Evolutionary conservation across 164 flowering plant species (phyloP), one percentile per base, ranked within the genome.

Genomic region (Santalum album): DNA sequence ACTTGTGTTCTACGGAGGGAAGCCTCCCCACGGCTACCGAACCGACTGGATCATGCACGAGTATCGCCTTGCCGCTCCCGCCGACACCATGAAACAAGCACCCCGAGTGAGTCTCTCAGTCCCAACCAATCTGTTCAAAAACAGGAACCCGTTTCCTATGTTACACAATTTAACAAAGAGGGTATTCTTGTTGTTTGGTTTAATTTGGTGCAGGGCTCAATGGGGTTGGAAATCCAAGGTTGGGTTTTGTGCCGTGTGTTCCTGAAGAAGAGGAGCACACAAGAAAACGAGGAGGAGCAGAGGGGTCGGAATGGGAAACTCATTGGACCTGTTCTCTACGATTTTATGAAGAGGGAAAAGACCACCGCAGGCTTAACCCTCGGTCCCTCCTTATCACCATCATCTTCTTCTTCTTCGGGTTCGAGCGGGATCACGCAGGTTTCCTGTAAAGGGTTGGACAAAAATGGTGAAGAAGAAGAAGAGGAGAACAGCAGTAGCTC

Each of bases 1-100:
- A 20, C 78, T 84, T 25, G 87, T 84, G 58, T 84, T 84, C 39
- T 81, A 84, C 53, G 65, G 73, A 65, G 90, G 90, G n/a, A 84
- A 84, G 59, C 80, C 90, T 18, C 85, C 83, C 1, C 69, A 79
- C 49, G 91, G 85, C 1, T 25, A 65, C 18, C 66, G 87, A 46
- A 79, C 91, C 32, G 78, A 84, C 32, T 84, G 91, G 91, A 64
- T 84, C 51, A 84, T 84, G 91, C 91, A 84, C 18, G 91, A 84
- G 39, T 84, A 81, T 57, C 80, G 82, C 55, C 75, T 75, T 6
- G 65, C 36, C 15, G 23, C 45, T 45, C n/a, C n/a, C n/a, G 21
- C 45, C 10, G 35, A 48, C 2, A 51, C 16, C 25, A 61, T 51
- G 26, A 58, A 35, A 52, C 64, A 47, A 11, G 21, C 49, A 18